Evolutionary conservation across 2,329 filamentous ascomycete genomes (phyloP).

Genomic region (Pseudohalonectria lignicola): DNA sequence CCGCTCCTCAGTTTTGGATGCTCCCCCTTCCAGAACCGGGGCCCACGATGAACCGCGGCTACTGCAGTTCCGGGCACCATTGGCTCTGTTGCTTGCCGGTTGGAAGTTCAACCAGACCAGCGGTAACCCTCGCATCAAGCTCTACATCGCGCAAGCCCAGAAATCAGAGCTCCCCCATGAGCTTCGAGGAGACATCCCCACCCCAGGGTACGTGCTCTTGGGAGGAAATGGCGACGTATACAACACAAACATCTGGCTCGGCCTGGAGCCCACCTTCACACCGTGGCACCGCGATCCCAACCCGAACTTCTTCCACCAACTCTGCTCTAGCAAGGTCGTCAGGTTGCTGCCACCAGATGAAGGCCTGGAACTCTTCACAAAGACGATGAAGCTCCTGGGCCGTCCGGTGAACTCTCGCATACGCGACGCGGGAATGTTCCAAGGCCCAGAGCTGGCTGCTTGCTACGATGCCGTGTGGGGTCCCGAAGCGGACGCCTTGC

Average conservation of each 20-base stretch:
- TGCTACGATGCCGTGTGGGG: slow-evolving; percentile 66
- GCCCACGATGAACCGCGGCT: slow-evolving; percentile 20
- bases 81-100: slow-evolving; percentile 52
- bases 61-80: slow-evolving; percentile 47
- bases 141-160: slow-evolving; percentile 81
- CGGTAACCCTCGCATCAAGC: slow-evolving; percentile 17
- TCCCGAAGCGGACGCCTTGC: slow-evolving; percentile 11
- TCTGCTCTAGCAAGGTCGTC: slow-evolving; percentile 62
- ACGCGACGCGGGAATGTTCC: slow-evolving; percentile 85
- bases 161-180: slow-evolving; percentile 54
- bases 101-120: slow-evolving; percentile 30
- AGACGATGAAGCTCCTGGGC: slow-evolving; percentile 30
- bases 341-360: slow-evolving; percentile 55
- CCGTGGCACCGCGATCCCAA: slow-evolving; percentile 90
- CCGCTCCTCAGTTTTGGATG: no score
- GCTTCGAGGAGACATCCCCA: slow-evolving; percentile 56
- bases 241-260: slow-evolving; percentile 78
- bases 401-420: slow-evolving; percentile 35
- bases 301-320: slow-evolving; percentile 81
- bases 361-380: slow-evolving; percentile 54
- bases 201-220: slow-evolving; percentile 49
- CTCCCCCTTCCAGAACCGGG: no score
- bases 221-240: slow-evolving; percentile 79
- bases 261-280: slow-evolving; percentile 76
- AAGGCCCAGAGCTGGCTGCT: slow-evolving; percentile 55